Conservation (phyloP, 257 asterid species). For the Lycium ferocissimum region DNA sequence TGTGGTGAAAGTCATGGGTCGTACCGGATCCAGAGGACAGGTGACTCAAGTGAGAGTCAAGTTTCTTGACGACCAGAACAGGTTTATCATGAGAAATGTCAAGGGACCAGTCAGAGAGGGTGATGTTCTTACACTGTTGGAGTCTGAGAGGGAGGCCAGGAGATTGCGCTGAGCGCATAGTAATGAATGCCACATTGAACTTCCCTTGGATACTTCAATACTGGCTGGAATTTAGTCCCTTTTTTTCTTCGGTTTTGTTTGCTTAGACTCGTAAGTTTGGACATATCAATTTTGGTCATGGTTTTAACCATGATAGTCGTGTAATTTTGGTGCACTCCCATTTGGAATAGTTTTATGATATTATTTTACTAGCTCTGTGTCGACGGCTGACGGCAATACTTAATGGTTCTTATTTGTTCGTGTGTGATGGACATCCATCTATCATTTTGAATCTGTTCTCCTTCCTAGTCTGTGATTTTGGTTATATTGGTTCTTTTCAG, state of each 20-base stretch:
- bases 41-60: constrained; percentile 49
- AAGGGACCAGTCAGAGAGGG: constrained; percentile 53
- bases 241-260: not conserved
- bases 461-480: too few species aligned
- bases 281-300: not conserved
- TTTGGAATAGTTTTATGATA: not conserved
- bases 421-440: too few species aligned
- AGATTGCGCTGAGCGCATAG: constrained; percentile 39
- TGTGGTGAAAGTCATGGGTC: constrained; percentile 44
- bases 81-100: constrained; percentile 47
- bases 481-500: too few species aligned
- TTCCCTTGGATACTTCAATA: not conserved
- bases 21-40: constrained; percentile 46
- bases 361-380: not conserved
- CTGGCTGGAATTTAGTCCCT: not conserved
- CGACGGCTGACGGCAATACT: not conserved
- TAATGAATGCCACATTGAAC: not conserved
- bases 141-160: constrained; percentile 50
- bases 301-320: too few species aligned
- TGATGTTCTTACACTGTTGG: constrained; percentile 44
- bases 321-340: not conserved
- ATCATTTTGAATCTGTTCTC: too few species aligned
- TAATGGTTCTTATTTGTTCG: too few species aligned
- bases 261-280: not conserved
- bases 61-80: constrained; percentile 44